phyloP scores from a whole-genome alignment of 345 rosid species.

The Acer yangbiense region DNA sequence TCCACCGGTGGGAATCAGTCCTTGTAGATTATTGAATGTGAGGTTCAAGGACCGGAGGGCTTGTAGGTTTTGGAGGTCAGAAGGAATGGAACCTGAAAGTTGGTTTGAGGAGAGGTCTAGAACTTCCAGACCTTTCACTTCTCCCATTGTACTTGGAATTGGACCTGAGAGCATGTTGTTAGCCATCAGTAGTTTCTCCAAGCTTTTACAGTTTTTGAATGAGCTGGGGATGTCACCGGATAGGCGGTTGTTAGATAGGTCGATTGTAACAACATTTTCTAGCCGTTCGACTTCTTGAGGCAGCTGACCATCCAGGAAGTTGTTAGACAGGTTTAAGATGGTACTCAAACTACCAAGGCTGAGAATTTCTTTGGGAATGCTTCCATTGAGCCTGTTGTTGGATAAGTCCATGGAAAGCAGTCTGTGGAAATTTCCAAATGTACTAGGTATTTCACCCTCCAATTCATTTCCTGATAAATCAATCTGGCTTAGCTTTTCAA shows the following conservation, averaged over 20 bases:
- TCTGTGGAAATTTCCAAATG: conserved; percentile 39
- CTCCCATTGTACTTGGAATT: conserved; percentile 36
- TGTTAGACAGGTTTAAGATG: conserved; percentile 41
- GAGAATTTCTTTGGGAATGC: conserved; percentile 46
- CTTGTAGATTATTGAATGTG: conserved; percentile 50
- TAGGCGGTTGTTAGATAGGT: conserved; percentile 43
- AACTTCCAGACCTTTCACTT: conserved; percentile 42
- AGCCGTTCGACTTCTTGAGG: conserved; percentile 39
- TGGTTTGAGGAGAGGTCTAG: conserved; percentile 51
- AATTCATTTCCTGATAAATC: conserved; percentile 48
- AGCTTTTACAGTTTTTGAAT: conserved; percentile 41
- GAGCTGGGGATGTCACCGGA: conserved; percentile 45
- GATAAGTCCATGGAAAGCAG: conserved; percentile 52
- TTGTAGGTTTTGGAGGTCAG: conserved; percentile 33
- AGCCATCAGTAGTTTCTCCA: conserved; percentile 49
- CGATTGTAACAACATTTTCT: conserved; percentile 39
- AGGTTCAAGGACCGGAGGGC: conserved; percentile 48
- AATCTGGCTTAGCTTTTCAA: conserved; percentile 35
- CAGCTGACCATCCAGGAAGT: conserved; percentile 40
- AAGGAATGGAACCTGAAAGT: conserved; percentile 50
- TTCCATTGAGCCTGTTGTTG: conserved; percentile 48
- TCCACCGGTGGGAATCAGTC: conserved; percentile 35
- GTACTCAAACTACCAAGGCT: conserved; percentile 40
- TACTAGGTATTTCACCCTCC: conserved; percentile 39
- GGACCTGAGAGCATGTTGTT: conserved; percentile 40